phyloP scores from a whole-genome alignment of 1,139 yeast genomes.

The Blastobotrys ciferrii region DNA sequence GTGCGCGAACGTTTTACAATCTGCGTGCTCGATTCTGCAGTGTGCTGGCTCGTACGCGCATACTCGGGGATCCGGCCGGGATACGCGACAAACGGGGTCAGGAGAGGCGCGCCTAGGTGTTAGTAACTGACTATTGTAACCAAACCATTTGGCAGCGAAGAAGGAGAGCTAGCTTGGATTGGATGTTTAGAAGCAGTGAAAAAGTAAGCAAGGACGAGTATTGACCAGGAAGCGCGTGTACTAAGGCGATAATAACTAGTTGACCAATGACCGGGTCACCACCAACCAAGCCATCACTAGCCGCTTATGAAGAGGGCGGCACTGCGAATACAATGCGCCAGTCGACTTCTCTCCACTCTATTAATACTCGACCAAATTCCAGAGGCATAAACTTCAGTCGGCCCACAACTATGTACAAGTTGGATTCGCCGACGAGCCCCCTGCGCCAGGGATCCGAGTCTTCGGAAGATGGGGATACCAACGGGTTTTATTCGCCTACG shows the following conservation, averaged over 20 bases:
- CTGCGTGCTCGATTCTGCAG: not conserved
- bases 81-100: conserved; percentile 7
- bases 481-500: conserved; percentile 4
- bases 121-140: not conserved
- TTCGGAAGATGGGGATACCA: conserved; percentile 12
- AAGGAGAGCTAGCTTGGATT: conserved; percentile 2
- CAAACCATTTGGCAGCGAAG: not conserved
- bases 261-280: conserved; percentile 10
- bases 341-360: not conserved
- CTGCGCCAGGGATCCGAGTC: conserved; percentile 8
- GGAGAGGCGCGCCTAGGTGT: conserved; percentile 4
- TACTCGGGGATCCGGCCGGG: not conserved
- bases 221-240: not conserved
- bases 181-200: conserved; percentile 1
- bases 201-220: conserved; percentile 1
- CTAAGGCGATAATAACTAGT: not conserved
- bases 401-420: conserved; percentile 27
- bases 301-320: conserved; percentile 2
- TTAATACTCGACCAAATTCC: conserved; percentile 17
- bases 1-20: conserved; percentile 8
- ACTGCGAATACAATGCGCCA: not conserved
- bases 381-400: conserved; percentile 27
- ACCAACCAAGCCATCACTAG: not conserved
- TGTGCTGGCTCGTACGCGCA: not conserved
- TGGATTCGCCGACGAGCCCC: conserved; percentile 14